A percentile compares a stretch with the other conserved stretches of the same genome.
These are phyloP conservation scores for Rhododendron williamsianum DNA, from an alignment of 148 eudicot genomes.

Conservation along the genomic window DNA sequence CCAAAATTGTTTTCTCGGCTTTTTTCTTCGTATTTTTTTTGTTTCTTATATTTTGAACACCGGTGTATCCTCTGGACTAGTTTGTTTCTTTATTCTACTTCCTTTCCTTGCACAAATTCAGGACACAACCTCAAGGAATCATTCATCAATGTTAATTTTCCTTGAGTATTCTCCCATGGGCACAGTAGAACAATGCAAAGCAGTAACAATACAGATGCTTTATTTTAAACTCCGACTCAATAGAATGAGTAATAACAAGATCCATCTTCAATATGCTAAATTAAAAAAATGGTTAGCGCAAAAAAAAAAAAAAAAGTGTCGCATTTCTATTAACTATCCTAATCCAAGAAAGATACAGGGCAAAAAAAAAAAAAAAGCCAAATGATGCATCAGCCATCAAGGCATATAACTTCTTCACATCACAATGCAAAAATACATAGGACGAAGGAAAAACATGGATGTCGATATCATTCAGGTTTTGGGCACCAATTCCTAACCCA, in stretches of 20 bases:
- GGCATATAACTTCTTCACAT: too few species aligned
- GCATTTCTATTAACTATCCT: background rate
- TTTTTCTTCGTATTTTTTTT: too few species aligned
- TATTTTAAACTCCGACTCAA: too few species aligned
- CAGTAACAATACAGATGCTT: too few species aligned
- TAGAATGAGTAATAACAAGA: background rate
- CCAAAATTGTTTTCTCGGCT: too few species aligned
- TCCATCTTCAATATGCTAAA: background rate
- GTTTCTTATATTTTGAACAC: too few species aligned
- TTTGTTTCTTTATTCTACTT: background rate
- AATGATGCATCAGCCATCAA: too few species aligned
- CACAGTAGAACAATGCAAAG: too few species aligned
- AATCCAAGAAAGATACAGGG: background rate
- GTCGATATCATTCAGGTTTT: background rate
- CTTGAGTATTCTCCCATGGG: background rate
- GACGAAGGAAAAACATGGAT: background rate
- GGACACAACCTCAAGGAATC: background rate
- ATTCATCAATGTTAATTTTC: background rate
- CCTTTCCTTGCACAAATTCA: background rate
- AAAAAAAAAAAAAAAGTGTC: background rate
- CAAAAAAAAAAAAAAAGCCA: too few species aligned
- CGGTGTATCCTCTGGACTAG: too few species aligned
- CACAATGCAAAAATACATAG: background rate
- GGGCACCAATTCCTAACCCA: constrained; percentile 64
- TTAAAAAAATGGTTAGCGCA: background rate